Conservation (phyloP, 257 asterid genomes). For the Nicotiana tabacum region DNA sequence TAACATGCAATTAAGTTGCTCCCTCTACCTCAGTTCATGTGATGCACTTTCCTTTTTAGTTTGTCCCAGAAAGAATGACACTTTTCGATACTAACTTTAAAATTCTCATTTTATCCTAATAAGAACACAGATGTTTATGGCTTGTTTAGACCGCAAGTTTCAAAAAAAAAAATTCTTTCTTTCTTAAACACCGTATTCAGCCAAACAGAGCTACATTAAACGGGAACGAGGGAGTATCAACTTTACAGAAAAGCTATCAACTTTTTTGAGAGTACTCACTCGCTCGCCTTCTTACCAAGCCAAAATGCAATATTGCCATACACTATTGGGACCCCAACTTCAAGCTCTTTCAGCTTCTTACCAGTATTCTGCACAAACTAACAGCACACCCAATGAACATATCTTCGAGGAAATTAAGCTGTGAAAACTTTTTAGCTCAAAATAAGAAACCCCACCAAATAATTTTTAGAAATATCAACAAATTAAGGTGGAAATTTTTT, state of each 20-base stretch:
- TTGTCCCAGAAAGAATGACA: too few relatives aligned
- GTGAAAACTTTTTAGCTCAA: not conserved
- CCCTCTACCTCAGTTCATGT: too few relatives aligned
- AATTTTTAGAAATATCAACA: not conserved
- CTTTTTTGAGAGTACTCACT: slow-evolving; percentile 43
- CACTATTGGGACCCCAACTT: slow-evolving; percentile 57
- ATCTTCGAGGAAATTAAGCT: not conserved
- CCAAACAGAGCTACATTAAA: too few relatives aligned
- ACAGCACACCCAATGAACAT: not conserved
- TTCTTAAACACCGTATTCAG: too few relatives aligned
- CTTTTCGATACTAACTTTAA: too few relatives aligned
- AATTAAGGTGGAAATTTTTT: not conserved
- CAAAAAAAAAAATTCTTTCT: too few relatives aligned
- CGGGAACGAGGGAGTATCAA: too few relatives aligned
- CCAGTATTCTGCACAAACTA: slow-evolving; percentile 29
- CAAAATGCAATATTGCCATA: slow-evolving; percentile 92
- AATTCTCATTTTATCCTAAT: too few relatives aligned
- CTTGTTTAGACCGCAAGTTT: too few relatives aligned
- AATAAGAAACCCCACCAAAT: not conserved
- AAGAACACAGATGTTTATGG: too few relatives aligned
- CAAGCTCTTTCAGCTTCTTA: slow-evolving; percentile 70
- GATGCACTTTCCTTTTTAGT: too few relatives aligned
- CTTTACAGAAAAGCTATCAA: not conserved
- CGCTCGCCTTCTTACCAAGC: slow-evolving; percentile 99
- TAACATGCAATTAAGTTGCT: too few relatives aligned